Conservation (phyloP, 176 grass and related monocot species). For the Oryza meyeriana region DNA sequence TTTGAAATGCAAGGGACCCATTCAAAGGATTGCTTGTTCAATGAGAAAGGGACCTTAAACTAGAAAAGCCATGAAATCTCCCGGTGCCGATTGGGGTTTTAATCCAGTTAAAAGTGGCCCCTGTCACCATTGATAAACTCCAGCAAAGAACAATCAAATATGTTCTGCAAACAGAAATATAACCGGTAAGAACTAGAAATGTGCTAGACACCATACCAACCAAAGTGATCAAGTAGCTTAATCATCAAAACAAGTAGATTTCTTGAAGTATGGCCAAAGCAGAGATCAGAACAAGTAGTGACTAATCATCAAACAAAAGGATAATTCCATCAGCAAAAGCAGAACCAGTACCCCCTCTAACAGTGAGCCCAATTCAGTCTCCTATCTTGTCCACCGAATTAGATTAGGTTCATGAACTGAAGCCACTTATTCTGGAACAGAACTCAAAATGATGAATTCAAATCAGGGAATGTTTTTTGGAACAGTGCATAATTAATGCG, state of each 20-base stretch:
- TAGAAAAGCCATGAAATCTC: slow-evolving; percentile 54
- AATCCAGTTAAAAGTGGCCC: slow-evolving; percentile 59
- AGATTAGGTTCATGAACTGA: neutral
- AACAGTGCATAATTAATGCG: neutral
- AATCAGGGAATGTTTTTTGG: neutral
- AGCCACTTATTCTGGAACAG: neutral
- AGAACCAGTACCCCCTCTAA: neutral
- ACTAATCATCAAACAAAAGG: neutral
- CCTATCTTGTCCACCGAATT: neutral
- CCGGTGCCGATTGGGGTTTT: slow-evolving; percentile 51
- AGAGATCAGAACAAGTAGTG: neutral
- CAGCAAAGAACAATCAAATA: neutral
- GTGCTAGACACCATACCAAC: neutral
- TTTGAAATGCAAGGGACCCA: neutral
- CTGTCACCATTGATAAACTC: slow-evolving; percentile 47
- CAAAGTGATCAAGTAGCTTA: slow-evolving; percentile 10
- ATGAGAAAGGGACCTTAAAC: slow-evolving; percentile 55
- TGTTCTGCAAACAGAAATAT: slow-evolving; percentile 2
- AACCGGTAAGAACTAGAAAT: neutral
- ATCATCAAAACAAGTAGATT: neutral
- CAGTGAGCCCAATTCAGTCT: neutral
- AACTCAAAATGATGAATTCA: neutral
- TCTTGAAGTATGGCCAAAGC: neutral
- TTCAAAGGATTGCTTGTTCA: neutral
- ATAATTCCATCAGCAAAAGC: slow-evolving; percentile 2